phyloP scores from a whole-genome alignment of 1,139 yeast genomes.

The Geotrichum bryndzae region DNA sequence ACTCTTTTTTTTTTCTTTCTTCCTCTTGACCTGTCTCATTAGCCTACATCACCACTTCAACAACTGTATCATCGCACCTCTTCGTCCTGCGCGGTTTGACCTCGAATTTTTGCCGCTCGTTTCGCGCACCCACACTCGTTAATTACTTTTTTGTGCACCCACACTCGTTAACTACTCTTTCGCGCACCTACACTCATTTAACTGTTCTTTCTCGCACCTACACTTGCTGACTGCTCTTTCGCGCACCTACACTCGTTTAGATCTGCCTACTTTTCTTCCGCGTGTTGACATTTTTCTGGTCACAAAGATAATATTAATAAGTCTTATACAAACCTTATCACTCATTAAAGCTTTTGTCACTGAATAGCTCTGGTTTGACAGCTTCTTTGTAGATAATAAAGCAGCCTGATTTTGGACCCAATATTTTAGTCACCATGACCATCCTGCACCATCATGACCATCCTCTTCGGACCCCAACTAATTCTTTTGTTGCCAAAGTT shows the following conservation, averaged over 20 bases:
- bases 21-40: background rate
- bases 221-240: background rate
- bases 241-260: too few species aligned
- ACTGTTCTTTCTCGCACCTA: background rate
- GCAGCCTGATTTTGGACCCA: background rate
- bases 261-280: too few species aligned
- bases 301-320: too few species aligned
- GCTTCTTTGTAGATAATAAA: background rate
- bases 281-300: too few species aligned
- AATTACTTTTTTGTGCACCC: too few species aligned
- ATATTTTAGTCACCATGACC: background rate
- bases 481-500: background rate
- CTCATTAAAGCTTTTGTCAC: background rate
- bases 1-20: background rate
- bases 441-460: background rate
- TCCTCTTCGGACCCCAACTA: background rate
- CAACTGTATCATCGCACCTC: background rate
- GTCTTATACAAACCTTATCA: too few species aligned
- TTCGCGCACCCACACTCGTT: background rate
- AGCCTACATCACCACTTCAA: background rate
- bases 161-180: too few species aligned
- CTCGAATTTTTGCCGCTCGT: background rate
- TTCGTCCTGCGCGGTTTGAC: background rate
- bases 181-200: background rate
- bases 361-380: too few species aligned